Base-by-base conservation (phyloP, 1,284 basidiomycete genomes). In the Phlebopus sp. region DNA sequence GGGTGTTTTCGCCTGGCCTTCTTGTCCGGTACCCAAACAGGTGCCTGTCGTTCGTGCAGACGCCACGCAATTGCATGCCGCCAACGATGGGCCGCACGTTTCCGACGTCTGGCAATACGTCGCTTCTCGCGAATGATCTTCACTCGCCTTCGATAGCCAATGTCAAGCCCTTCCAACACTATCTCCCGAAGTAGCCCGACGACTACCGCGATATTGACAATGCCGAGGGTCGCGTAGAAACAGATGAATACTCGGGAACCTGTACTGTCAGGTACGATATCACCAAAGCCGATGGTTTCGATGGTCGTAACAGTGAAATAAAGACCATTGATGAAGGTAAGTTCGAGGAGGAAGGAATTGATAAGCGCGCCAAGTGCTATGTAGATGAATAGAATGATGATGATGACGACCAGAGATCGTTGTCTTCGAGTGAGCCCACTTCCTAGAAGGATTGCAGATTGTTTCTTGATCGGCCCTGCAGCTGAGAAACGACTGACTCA, bases 401-500 rank as follows among this genome's bases (percentile, higher is more conserved):
- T 82, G 41, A 89, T 80, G 53, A 93, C 82, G 34, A 88, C 79
- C 15, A 94, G 75, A 0, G 85, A 77, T 15, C 90, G 79, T 59
- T 94, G 91, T 59, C 85, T 90, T 25, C 78, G 77, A 0, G 90
- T 92, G 29, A 94, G 67, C 0, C 91, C 91, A 47, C 84, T 88
- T 2, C 85, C 86, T 86, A 43, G 4, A 3, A 1, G 8, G 9
- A 14, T 23, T 14, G 34, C 48, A 17, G 52, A 21, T n/a, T 25
- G 32, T 31, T 35, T n/a, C n/a, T n/a, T 6, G 43, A 29, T 31
- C 13, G 7, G 38, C 3, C 6, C 17, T 15, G 2, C 32, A 47
- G 14, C 11, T 23, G 30, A 44, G 2, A 15, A 4, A 7, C 14
- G 4, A 5, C 2, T 2, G 39, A 64, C 74, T 45, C 52, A 84